phyloP scores from a whole-genome alignment of 2,329 filamentous ascomycete genomes.

The Botrytis sinoallii region DNA sequence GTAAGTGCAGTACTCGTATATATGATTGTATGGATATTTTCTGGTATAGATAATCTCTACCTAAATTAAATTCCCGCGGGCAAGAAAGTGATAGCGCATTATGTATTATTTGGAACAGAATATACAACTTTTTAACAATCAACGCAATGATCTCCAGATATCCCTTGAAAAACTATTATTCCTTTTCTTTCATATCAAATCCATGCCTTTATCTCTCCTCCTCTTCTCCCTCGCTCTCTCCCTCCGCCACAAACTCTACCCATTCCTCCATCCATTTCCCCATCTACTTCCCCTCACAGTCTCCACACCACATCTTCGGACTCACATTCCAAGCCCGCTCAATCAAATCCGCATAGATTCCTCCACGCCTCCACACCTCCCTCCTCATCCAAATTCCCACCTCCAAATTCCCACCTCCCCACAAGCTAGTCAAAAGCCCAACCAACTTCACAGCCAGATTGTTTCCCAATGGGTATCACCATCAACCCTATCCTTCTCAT shows the following conservation, averaged over 20 bases:
- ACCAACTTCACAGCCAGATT: background rate
- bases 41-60: background rate
- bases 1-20: background rate
- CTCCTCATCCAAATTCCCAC: background rate
- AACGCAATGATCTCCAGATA: background rate
- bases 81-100: too few species aligned
- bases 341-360: background rate
- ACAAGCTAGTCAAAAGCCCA: background rate
- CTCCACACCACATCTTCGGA: background rate
- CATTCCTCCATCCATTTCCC: background rate
- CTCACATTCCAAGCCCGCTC: background rate
- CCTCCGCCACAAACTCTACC: background rate
- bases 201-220: too few species aligned
- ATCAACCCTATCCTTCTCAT: background rate
- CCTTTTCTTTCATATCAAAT: background rate
- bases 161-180: background rate
- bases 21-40: background rate
- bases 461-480: background rate
- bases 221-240: too few species aligned
- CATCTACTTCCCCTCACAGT: background rate
- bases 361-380: background rate
- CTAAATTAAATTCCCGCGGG: too few species aligned
- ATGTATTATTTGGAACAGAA: too few species aligned
- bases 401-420: background rate
- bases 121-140: rapidly evolving